Conservation (phyloP, 345 rosid genomes). For the Durio zibethinus region DNA sequence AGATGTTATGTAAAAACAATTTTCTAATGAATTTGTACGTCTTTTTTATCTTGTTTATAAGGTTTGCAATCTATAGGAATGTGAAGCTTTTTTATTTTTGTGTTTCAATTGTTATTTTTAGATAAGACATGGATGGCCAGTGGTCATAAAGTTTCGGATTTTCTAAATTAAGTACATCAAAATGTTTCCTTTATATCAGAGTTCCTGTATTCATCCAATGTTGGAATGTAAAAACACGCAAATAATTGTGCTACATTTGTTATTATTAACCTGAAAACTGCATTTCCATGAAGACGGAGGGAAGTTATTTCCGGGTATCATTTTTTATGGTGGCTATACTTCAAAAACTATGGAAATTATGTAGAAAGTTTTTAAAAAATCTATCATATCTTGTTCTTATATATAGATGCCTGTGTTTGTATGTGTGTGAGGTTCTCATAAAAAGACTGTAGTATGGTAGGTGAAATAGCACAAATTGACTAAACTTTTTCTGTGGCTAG, state of each 20-base stretch:
- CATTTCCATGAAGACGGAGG: not conserved
- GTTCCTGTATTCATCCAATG: not conserved
- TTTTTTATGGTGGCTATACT: not conserved
- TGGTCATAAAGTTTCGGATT: not conserved
- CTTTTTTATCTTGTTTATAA: not conserved
- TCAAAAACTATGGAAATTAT: not conserved
- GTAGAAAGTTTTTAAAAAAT: not conserved
- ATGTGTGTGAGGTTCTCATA: not conserved
- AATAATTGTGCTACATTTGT: not conserved
- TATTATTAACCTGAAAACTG: not conserved
- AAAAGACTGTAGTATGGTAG: not conserved
- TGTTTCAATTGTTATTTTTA: not conserved
- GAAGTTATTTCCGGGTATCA: not conserved
- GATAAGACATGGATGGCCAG: not conserved
- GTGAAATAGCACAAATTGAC: not conserved
- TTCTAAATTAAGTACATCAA: not conserved
- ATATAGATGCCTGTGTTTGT: not conserved
- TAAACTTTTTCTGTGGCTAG: constrained; percentile 32
- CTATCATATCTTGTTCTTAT: not conserved
- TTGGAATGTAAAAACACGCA: not conserved
- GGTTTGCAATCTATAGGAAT: not conserved
- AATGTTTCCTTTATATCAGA: not conserved
- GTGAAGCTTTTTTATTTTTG: not conserved
- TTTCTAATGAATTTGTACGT: not conserved
- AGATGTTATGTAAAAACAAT: not conserved